These are phyloP conservation scores for Globisporangium okanoganense DNA, from an alignment of 352 stramenopile genomes.

Conservation along the genomic window DNA sequence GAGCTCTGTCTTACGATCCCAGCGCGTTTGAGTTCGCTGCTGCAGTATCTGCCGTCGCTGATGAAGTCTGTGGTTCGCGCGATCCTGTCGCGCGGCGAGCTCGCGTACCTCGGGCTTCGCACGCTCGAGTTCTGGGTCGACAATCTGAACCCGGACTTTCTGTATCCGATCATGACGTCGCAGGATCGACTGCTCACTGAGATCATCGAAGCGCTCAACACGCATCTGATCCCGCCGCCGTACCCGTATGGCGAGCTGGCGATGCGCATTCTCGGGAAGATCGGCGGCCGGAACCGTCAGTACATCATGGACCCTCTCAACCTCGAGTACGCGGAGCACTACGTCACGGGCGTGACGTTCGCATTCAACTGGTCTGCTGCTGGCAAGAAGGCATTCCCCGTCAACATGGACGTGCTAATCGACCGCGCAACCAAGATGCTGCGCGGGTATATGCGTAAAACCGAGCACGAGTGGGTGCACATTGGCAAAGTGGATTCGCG, in stretches of 20 bases:
- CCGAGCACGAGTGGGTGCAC: slow-evolving; percentile 43
- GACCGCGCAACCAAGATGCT: slow-evolving; percentile 44
- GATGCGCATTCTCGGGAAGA: slow-evolving; percentile 96
- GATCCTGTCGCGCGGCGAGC: slow-evolving; percentile 92
- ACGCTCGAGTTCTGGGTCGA: slow-evolving; percentile 99
- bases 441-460: slow-evolving; percentile 57
- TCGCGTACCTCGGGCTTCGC: slow-evolving; percentile 93
- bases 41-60: slow-evolving; percentile 97
- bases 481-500: slow-evolving; percentile 56
- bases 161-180: slow-evolving; percentile 93
- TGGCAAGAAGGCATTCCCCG: slow-evolving; percentile 22
- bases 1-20: slow-evolving; percentile 97
- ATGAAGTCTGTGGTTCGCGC: slow-evolving; percentile 94
- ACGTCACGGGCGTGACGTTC: slow-evolving; percentile 44
- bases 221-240: slow-evolving; percentile 93
- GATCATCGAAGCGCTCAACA: slow-evolving; percentile 95
- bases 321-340: slow-evolving; percentile 47
- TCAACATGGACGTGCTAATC: slow-evolving; percentile 65
- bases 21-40: slow-evolving; percentile 90
- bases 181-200: slow-evolving; percentile 89
- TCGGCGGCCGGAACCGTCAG: slow-evolving; percentile 92
- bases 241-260: slow-evolving; percentile 96
- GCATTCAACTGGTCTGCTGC: slow-evolving; percentile 44
- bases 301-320: slow-evolving; percentile 85
- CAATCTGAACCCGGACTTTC: slow-evolving; percentile 97